Evolutionary conservation across 2,329 filamentous ascomycete genomes (phyloP).

Genomic region (Macroventuria anomochaeta): DNA sequence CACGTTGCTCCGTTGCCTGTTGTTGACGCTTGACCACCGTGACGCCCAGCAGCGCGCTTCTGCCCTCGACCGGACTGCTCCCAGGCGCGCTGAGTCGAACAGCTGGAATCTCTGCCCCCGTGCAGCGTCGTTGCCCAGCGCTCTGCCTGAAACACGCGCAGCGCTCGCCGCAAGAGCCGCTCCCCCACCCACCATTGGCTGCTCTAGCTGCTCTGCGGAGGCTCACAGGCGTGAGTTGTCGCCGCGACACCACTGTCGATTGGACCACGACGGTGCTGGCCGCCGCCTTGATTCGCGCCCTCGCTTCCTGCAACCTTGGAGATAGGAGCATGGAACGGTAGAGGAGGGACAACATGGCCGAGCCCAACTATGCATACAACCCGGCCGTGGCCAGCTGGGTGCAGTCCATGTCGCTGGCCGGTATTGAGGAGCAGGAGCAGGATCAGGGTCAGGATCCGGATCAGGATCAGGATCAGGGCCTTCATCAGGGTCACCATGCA

Average conservation of each 20-base stretch:
- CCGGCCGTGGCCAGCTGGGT: constrained; percentile 44
- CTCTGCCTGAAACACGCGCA: constrained; percentile 16
- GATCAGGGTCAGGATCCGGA: neutral
- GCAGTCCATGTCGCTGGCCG: constrained; percentile 42
- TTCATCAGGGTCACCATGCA: constrained; percentile 1
- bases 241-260: constrained; percentile 11
- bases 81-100: constrained; percentile 8
- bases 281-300: constrained; percentile 39
- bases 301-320: constrained; percentile 22
- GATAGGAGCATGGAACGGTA: constrained; percentile 39
- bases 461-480: neutral
- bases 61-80: constrained; percentile 5
- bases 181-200: constrained; percentile 11
- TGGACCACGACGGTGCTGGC: constrained; percentile 19
- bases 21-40: constrained; percentile 9
- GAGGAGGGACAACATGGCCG: constrained; percentile 36
- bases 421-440: constrained; percentile 20
- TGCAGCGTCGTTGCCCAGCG: neutral
- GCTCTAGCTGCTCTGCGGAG: constrained; percentile 17
- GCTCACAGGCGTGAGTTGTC: constrained; percentile 15
- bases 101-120: neutral
- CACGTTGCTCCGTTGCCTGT: constrained; percentile 20
- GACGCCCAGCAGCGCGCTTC: constrained; percentile 13
- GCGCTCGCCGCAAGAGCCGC: constrained; percentile 8
- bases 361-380: constrained; percentile 43